phyloP scores from a whole-genome alignment of 768 basidiomycete genomes.

The Grammothele lineata region DNA sequence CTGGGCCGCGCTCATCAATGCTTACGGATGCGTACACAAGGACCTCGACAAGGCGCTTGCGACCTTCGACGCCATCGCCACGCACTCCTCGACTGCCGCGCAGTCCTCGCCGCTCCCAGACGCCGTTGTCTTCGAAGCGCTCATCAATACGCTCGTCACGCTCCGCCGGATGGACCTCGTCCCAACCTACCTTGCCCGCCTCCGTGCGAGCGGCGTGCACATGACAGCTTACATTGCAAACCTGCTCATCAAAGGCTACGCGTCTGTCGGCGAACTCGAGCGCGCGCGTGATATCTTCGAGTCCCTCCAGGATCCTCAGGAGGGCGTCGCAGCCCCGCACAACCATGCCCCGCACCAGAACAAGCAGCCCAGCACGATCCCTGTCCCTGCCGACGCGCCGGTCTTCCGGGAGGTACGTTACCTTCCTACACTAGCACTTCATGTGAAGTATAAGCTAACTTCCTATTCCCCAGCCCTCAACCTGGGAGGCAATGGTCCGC shows the following conservation, averaged over 20 bases:
- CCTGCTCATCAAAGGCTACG: slow-evolving; percentile 67
- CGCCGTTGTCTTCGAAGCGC: slow-evolving; percentile 83
- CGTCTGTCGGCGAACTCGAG: slow-evolving; percentile 65
- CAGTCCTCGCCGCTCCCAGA: slow-evolving; percentile 50
- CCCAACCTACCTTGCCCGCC: slow-evolving; percentile 57
- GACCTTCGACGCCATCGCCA: slow-evolving; percentile 71
- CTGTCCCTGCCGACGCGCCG: slow-evolving; percentile 44
- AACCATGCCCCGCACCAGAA: slow-evolving; percentile 77
- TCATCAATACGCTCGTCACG: slow-evolving; percentile 82
- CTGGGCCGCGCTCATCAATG: slow-evolving; percentile 85
- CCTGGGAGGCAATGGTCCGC: slow-evolving; percentile 94
- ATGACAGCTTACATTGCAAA: slow-evolving; percentile 97
- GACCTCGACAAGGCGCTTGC: slow-evolving; percentile 73
- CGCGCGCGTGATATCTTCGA: slow-evolving; percentile 79
- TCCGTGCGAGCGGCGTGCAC: slow-evolving; percentile 61
- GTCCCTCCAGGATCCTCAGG: slow-evolving; percentile 69
- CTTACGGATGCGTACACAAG: slow-evolving; percentile 76
- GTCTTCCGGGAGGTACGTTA: slow-evolving; percentile 79
- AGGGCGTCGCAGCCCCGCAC: slow-evolving; percentile 81
- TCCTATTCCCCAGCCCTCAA: slow-evolving; percentile 65
- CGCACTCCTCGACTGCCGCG: slow-evolving; percentile 40
- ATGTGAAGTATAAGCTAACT: not conserved
- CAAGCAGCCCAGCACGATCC: slow-evolving; percentile 28
- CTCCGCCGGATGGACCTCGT: slow-evolving; percentile 77
- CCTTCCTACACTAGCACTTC: not conserved